Base-by-base conservation (phyloP, 371 early-diverging fungal species). In the Mucor circinelloides region DNA sequence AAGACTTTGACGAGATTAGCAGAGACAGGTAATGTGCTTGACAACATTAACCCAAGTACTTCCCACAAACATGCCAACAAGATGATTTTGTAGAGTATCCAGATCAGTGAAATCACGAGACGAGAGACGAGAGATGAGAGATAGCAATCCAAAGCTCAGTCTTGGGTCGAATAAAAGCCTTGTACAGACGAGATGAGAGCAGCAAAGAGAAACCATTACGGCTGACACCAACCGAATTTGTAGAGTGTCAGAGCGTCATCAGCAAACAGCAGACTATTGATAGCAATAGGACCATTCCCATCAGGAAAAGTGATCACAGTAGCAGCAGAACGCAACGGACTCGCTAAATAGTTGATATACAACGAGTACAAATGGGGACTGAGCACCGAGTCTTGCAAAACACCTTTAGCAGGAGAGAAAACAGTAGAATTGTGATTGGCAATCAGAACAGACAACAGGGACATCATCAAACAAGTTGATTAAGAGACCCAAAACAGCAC, bases 331-430 rank as follows among this genome's bases (percentile, higher is more conserved):
- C 66, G 58, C 70, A 70, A 0, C 73, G 46, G 0, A 77, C 74
- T 63, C 76, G 78, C 21, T 75, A 78, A 0, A 78, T 48, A 23
- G 75, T 60, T 73, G 25, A 77, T 77, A 34, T 73, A 71, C 6
- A 70, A 25, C 6, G 70, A 73, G 44, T 70, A 70, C 4, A 71
- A 25, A 23, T 56, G 27, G 1, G 76, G 76, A 32, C 66, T 65
- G 3, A 76, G 69, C 3, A 72, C 77, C 60, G 70, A 79, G 2
- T 73, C 79, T 61, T 73, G 74, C 2, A 79, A 57, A 0, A 72
- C 75, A 12, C 79, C 73, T 6, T 70, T 69, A n/a, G 6, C 8
- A 0, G 74, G 75, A 7, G 46, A 13, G 8, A 36, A 38, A 9
- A 59, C 55, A 25, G 31, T 1, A 0, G 70, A 67, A 6, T 17